These are phyloP conservation scores for Hanseniaspora clermontiae DNA, from an alignment of 805 yeast species.

Conservation along the genomic window DNA sequence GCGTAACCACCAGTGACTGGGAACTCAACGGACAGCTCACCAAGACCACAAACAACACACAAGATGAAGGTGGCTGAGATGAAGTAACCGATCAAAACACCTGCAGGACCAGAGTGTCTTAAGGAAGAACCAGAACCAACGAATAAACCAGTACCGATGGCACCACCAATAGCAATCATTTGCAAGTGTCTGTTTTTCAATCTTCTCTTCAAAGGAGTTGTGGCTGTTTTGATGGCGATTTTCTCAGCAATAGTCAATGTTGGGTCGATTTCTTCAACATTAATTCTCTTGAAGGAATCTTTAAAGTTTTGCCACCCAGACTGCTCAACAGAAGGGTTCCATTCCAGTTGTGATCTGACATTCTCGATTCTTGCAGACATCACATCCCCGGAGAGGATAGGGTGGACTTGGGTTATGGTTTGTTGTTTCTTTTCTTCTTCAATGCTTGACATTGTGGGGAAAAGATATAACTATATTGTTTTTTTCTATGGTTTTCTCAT, in stretches of 20 bases:
- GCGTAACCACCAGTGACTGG: constrained; percentile 56
- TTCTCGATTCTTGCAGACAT: constrained; percentile 9
- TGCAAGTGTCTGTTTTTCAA: constrained; percentile 45
- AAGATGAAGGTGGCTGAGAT: constrained; percentile 47
- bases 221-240: constrained; percentile 35
- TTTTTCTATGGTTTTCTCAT: background rate
- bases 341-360: constrained; percentile 6
- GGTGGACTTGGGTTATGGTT: constrained; percentile 1
- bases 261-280: constrained; percentile 30
- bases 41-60: constrained; percentile 47
- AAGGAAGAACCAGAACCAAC: constrained; percentile 58
- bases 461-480: background rate
- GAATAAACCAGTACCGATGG: constrained; percentile 64
- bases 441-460: background rate
- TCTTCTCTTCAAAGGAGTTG: constrained; percentile 44
- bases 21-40: constrained; percentile 47
- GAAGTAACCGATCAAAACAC: constrained; percentile 43
- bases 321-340: background rate
- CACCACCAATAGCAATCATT: constrained; percentile 60
- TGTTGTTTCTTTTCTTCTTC: constrained; percentile 6
- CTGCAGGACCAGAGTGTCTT: constrained; percentile 55
- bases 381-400: constrained; percentile 6
- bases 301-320: constrained; percentile 33
- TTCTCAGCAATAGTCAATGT: constrained; percentile 34
- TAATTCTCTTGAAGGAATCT: constrained; percentile 37